These are phyloP conservation scores for Hymenotorrendiella dingleyae DNA, from an alignment of 2,329 filamentous ascomycete species.

Conservation along the genomic window DNA sequence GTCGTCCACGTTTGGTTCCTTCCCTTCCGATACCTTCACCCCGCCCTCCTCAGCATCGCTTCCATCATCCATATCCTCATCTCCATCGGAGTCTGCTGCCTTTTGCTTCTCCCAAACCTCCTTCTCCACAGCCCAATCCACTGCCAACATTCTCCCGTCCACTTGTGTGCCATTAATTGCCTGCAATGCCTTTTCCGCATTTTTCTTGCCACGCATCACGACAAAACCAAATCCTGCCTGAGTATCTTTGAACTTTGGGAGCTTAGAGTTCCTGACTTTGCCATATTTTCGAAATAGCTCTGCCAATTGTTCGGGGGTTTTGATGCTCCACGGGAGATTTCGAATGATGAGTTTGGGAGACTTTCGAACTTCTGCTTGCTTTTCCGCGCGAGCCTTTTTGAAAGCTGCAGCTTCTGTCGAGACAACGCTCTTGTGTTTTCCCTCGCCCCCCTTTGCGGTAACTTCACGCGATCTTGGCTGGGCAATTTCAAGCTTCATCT, in stretches of 20 bases:
- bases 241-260: constrained; percentile 66
- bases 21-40: constrained; percentile 26
- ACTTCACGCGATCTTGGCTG: constrained; percentile 73
- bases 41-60: constrained; percentile 27
- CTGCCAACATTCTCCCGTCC: constrained; percentile 81
- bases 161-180: constrained; percentile 84
- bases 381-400: constrained; percentile 52
- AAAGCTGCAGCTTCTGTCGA: constrained; percentile 34
- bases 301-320: constrained; percentile 72
- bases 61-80: constrained; percentile 32
- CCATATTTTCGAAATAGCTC: constrained; percentile 81
- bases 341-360: constrained; percentile 79
- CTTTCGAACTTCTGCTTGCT: constrained; percentile 53
- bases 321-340: constrained; percentile 95
- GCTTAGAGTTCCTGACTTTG: constrained; percentile 80
- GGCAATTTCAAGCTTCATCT: constrained; percentile 80
- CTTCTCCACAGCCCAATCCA: constrained; percentile 97
- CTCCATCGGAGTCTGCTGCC: constrained; percentile 33
- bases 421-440: constrained; percentile 29
- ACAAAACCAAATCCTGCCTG: constrained; percentile 91
- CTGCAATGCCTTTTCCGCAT: constrained; percentile 83
- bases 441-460: constrained; percentile 39
- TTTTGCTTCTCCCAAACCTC: constrained; percentile 68
- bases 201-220: constrained; percentile 78
- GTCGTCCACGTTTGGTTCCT: constrained; percentile 30